Base-by-base conservation (phyloP, 805 yeast species). In the Komagataella mondaviorum region DNA sequence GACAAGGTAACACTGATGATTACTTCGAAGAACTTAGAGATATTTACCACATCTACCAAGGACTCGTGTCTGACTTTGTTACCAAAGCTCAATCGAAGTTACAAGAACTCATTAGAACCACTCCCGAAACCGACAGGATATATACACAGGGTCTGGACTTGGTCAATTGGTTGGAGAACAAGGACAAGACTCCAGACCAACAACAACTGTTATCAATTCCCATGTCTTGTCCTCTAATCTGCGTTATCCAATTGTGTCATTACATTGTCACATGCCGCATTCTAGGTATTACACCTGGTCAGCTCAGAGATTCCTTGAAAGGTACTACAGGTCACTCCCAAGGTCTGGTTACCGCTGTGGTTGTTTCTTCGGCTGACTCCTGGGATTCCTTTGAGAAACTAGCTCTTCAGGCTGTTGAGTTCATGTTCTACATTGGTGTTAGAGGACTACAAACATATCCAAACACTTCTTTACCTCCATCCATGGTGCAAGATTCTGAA, bases 1-100 rank as follows among this genome's bases (percentile, higher is more conserved):
- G 99, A 63, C 99, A 93, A 74, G 99, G 99, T 70, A 91, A 88
- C 73, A 83, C 95, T 51, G 98, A 93, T 65, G 97, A 93, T 66
- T 93, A 88, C 73, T 93, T 93, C 60, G 96, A 90, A 66, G 99
- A 93, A 73, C 78, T 93, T 65, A 82, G 96, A 66, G 95, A 88
- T 57, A 67, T 90, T 54, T 84, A 86, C 73, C 71, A 78, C 56
- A 76, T 82, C 53, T 93, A 93, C 74, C 76, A 82, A 57, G 86
- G 87, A 23, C 73, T 91, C 55, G 72, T 89, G 52, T 68, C 76
- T 22, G 91, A 85, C 60, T 80, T 91, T 59, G 76, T 93, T 59
- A 69, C 72, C 55, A 75, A 80, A 58, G 78, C 88, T 53, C 88
- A 91, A 57, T 70, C 75, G 22, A 80, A 80, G 60, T 77, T 93